Evolutionary conservation across 2,329 filamentous ascomycete genomes (phyloP).

Genomic region (Colletotrichum karsti): DNA sequence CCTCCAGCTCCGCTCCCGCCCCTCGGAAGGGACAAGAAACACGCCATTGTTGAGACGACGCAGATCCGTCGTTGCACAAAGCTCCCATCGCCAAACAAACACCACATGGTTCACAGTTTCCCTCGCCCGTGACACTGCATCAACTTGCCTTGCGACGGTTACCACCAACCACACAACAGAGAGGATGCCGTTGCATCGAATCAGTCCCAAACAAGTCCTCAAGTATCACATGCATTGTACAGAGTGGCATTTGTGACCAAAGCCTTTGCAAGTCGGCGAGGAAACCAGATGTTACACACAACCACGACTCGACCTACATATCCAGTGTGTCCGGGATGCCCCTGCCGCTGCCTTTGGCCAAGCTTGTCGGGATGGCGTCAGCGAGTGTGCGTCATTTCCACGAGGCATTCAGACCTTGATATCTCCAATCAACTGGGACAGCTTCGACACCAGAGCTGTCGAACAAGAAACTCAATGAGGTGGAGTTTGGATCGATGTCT

Average conservation of each 20-base stretch:
- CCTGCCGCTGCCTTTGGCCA: no score
- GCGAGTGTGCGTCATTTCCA: no score
- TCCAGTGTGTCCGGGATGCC: no score
- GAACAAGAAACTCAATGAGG: background rate
- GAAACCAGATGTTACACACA: no score
- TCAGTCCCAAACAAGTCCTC: background rate
- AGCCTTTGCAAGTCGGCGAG: background rate
- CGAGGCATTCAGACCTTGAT: background rate
- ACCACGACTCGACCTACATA: no score
- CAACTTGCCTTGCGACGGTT: background rate
- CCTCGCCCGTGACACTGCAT: background rate
- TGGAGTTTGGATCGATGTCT: background rate
- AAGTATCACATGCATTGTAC: background rate
- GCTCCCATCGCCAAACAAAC: conserved; percentile 12
- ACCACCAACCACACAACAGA: background rate
- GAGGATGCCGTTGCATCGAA: background rate
- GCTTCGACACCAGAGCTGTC: background rate
- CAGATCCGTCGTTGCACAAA: conserved; percentile 5
- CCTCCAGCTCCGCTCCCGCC: background rate
- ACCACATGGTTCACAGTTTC: conserved; percentile 6
- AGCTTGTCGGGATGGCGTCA: no score
- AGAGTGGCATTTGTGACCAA: background rate
- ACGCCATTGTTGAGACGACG: conserved; percentile 18
- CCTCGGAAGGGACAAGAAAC: background rate
- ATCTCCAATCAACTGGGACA: background rate